These are phyloP conservation scores for Pestalotiopsis sp. DNA, from an alignment of 2,329 filamentous ascomycete genomes.

Conservation along the genomic window DNA sequence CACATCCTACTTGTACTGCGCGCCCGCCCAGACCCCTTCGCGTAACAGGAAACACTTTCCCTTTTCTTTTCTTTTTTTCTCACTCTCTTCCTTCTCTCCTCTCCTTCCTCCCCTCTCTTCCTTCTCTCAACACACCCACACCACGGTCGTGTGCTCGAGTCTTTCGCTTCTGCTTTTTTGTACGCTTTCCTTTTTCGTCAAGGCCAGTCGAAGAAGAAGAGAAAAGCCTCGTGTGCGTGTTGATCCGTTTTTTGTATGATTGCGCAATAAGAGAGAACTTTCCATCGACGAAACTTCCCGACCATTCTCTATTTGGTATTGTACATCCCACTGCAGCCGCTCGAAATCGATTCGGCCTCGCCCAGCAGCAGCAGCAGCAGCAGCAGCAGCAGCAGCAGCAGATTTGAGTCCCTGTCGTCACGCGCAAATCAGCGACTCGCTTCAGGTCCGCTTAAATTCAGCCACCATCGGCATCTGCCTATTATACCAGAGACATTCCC, in stretches of 20 bases:
- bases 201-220: background rate
- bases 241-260: background rate
- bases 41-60: constrained; percentile 16
- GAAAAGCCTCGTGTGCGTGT: background rate
- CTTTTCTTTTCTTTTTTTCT: constrained; percentile 3
- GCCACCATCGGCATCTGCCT: constrained; percentile 21
- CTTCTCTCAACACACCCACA: constrained; percentile 17
- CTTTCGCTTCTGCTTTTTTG: constrained; percentile 16
- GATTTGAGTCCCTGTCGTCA: background rate
- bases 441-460: constrained; percentile 15
- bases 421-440: constrained; percentile 3
- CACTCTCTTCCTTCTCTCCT: constrained; percentile 16
- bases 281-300: background rate
- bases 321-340: no score
- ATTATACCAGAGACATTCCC: constrained; percentile 21
- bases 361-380: background rate
- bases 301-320: no score
- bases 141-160: constrained; percentile 14
- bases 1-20: constrained; percentile 15
- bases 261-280: background rate
- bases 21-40: constrained; percentile 18
- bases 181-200: constrained; percentile 14
- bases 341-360: no score
- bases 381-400: background rate
- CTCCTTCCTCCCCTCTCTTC: constrained; percentile 14